Evolutionary conservation across 139 green algal species (phyloP).

Genomic region (Chlorella sorokiniana): DNA sequence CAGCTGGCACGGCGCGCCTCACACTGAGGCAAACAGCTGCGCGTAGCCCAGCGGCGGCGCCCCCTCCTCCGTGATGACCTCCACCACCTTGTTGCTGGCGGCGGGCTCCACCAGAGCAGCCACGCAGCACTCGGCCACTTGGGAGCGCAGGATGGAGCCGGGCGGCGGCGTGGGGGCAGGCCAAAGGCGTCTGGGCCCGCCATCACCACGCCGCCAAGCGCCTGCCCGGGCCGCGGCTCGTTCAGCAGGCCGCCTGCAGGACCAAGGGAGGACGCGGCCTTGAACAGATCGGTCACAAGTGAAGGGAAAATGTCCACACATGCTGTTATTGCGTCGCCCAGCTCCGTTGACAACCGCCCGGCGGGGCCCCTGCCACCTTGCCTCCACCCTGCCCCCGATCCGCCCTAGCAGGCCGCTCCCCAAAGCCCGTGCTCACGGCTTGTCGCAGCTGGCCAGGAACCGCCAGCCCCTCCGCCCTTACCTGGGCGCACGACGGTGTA

Average conservation of each 20-base stretch:
- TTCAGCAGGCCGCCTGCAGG: constrained; percentile 66
- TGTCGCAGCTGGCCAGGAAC: too few relatives aligned
- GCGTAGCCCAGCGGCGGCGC: not conserved
- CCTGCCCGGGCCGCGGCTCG: constrained; percentile 32
- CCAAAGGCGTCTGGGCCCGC: constrained; percentile 49
- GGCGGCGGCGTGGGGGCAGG: constrained; percentile 47
- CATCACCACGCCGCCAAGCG: constrained; percentile 59
- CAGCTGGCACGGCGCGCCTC: not conserved
- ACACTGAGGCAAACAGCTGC: constrained; percentile 34
- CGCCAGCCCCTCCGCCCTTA: not conserved
- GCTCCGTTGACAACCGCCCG: too few relatives aligned
- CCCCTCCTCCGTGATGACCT: constrained; percentile 35
- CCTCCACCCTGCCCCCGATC: too few relatives aligned
- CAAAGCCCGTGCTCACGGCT: too few relatives aligned
- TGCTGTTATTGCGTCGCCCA: too few relatives aligned
- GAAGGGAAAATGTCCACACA: too few relatives aligned
- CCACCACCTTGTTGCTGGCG: constrained; percentile 70
- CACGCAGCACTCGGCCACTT: constrained; percentile 79
- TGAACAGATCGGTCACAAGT: not conserved
- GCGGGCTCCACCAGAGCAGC: constrained; percentile 65
- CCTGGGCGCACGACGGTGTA: constrained; percentile 84
- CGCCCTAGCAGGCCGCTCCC: too few relatives aligned
- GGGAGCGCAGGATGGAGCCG: constrained; percentile 44
- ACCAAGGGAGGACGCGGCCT: not conserved
- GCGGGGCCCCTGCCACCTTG: too few relatives aligned